These are phyloP conservation scores for Pichia scutulata DNA, from an alignment of 805 yeast species.

Conservation along the genomic window DNA sequence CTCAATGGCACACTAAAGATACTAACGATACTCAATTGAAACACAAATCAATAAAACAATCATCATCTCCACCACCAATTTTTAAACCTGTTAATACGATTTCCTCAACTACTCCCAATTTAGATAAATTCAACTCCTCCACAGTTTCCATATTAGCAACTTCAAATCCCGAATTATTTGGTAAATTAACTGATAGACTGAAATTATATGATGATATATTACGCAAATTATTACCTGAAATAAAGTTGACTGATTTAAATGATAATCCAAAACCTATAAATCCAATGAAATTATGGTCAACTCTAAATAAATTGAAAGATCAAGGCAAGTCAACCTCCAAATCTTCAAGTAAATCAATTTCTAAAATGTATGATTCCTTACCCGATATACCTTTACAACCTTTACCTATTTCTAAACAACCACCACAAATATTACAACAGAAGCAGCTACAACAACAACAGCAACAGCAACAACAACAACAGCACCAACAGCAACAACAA, in stretches of 20 bases:
- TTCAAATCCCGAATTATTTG: constrained; percentile 21
- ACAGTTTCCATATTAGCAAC: constrained; percentile 6
- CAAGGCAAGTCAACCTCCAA: constrained; percentile 15
- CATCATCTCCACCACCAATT: neutral
- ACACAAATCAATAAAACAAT: neutral
- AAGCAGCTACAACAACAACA: no score
- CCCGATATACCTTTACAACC: constrained; percentile 28
- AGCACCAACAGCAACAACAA: neutral
- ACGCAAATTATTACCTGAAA: constrained; percentile 26
- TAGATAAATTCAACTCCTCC: constrained; percentile 5
- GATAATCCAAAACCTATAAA: constrained; percentile 28
- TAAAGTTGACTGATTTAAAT: constrained; percentile 25
- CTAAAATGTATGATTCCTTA: constrained; percentile 21
- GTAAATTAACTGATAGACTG: constrained; percentile 26
- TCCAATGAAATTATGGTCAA: constrained; percentile 26
- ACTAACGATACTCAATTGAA: neutral
- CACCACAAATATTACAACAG: constrained; percentile 5
- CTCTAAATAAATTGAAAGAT: constrained; percentile 23
- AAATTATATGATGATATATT: constrained; percentile 28
- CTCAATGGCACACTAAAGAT: neutral
- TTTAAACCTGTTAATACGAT: neutral
- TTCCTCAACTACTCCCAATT: neutral
- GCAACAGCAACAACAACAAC: neutral
- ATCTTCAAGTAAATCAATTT: constrained; percentile 17
- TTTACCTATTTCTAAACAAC: constrained; percentile 18